A percentile compares a stretch with the other conserved stretches of the same genome.
Evolutionary conservation across 2,329 filamentous ascomycete species (phyloP).

Genomic region (Moelleriella libera): DNA sequence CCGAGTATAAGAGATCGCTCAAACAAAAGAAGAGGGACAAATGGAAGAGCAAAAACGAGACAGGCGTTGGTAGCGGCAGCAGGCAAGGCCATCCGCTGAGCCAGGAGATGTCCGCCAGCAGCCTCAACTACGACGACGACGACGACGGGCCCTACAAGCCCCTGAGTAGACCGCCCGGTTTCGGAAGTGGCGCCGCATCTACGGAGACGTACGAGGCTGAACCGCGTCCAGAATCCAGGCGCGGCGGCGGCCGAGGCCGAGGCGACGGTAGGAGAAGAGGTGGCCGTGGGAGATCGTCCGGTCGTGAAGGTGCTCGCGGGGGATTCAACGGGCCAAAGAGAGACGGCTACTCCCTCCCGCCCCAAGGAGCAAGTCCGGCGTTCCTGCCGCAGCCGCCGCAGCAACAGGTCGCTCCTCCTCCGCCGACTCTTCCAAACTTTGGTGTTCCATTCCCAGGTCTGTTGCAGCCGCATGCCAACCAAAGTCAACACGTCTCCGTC

Average conservation of each 20-base stretch:
- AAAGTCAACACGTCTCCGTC: slow-evolving; percentile 9
- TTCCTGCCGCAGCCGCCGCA: slow-evolving; percentile 15
- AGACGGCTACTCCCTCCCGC: slow-evolving; percentile 28
- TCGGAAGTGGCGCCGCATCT: slow-evolving; percentile 34
- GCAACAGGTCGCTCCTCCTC: slow-evolving; percentile 1
- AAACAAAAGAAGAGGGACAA: slow-evolving; percentile 51
- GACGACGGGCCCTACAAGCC: slow-evolving; percentile 60
- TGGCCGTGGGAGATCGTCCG: slow-evolving; percentile 25
- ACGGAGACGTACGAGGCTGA: slow-evolving; percentile 21
- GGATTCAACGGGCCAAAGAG: slow-evolving; percentile 15
- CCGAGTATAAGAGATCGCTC: slow-evolving; percentile 56
- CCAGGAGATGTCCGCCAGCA: slow-evolving; percentile 22
- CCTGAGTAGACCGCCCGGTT: slow-evolving; percentile 51
- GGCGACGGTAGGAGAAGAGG: slow-evolving; percentile 24
- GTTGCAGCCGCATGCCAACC: slow-evolving; percentile 18
- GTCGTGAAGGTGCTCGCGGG: slow-evolving; percentile 24
- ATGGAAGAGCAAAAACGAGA: slow-evolving; percentile 26
- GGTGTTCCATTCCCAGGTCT: slow-evolving; percentile 30
- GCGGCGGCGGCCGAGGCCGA: slow-evolving; percentile 28
- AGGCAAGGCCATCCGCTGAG: slow-evolving; percentile 18
- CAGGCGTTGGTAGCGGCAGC: slow-evolving; percentile 1
- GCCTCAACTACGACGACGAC: slow-evolving; percentile 52
- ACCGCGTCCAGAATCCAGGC: slow-evolving; percentile 15
- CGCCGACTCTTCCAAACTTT: slow-evolving; percentile 17
- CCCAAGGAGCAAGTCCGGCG: slow-evolving; percentile 15